phyloP scores from a whole-genome alignment of 257 asterid genomes.

The Solanum gracilifrons region DNA sequence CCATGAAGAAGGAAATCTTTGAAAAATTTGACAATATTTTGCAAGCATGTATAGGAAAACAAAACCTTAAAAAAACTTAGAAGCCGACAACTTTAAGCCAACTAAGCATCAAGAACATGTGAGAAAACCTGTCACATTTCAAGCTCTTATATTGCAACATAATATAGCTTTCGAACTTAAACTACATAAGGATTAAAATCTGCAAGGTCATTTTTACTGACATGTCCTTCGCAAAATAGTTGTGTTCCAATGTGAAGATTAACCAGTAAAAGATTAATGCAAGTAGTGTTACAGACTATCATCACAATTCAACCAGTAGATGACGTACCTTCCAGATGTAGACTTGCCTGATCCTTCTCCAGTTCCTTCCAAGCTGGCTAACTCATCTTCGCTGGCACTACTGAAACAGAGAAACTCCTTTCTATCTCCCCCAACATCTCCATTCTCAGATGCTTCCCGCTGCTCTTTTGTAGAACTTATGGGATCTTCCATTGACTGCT shows the following conservation, averaged over 20 bases:
- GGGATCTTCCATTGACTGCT: constrained; percentile 18
- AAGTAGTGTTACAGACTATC: neutral
- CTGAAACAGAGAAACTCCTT: constrained; percentile 13
- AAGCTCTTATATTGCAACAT: neutral
- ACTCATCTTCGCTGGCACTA: constrained; percentile 22
- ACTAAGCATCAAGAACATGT: neutral
- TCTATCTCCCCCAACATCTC: constrained; percentile 12
- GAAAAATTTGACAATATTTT: neutral
- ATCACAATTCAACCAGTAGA: neutral
- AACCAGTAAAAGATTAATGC: neutral
- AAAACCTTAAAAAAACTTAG: neutral
- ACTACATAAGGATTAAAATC: neutral
- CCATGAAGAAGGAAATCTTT: neutral
- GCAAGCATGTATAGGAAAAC: neutral
- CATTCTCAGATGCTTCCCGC: constrained; percentile 4
- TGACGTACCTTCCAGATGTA: constrained; percentile 25
- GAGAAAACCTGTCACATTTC: neutral
- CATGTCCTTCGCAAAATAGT: neutral
- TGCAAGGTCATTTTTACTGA: neutral
- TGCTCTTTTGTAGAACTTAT: constrained; percentile 10
- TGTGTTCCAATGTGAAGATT: neutral
- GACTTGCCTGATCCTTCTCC: constrained; percentile 7
- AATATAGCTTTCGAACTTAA: neutral
- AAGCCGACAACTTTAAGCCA: neutral
- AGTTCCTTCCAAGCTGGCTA: constrained; percentile 12